Base-by-base conservation (phyloP, 805 yeast species). In the Tetrapisispora pingtungensis region DNA sequence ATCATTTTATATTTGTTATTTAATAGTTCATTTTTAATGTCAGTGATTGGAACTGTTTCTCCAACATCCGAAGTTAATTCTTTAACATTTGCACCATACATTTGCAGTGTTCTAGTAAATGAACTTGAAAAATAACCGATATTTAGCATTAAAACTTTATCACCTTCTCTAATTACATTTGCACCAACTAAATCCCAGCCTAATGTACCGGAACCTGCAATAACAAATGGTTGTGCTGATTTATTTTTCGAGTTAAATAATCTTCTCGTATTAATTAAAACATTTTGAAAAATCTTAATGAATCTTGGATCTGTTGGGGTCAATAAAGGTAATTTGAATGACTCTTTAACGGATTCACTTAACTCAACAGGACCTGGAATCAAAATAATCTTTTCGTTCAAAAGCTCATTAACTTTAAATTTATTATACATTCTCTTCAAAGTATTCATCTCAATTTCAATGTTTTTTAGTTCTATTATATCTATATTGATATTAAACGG, bases 111-210 rank as follows among this genome's bases (percentile, higher is more conserved):
- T 50, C 84, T 85, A 43, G 84, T 89, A 66, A 87, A 84, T 2
- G 81, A 72, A 62, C 87, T 94, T 13, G 89, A 78, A 66, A 89
- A 89, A 64, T 77, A 89, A 5, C 97, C 98, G 12, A 97, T 88
- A 45, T 93, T 81, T 49, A 90, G 72, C 26, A 89, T 85, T 53
- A 90, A 74, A 7, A 78, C 90, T 38, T 77, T 73, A 46, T 88
- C 95, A 45, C 78, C 80, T 43, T 78, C 80, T 15, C 67, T 57
- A 43, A 86, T 57, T 52, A 88, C 71, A 66, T 90, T 89, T 30
- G 95, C 74, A 22, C 82, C 95, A 35, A 78, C 81, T 49, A 89
- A 69, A 58, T 89, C 97, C 96, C 96, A 89, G 32, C 97, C 97
- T 35, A 89, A 72, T 18, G 97, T 87, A 46, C 97, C 97, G 1